Evolutionary conservation across 352 stramenopile species (phyloP).

Genomic region (Phytophthora citricola): DNA sequence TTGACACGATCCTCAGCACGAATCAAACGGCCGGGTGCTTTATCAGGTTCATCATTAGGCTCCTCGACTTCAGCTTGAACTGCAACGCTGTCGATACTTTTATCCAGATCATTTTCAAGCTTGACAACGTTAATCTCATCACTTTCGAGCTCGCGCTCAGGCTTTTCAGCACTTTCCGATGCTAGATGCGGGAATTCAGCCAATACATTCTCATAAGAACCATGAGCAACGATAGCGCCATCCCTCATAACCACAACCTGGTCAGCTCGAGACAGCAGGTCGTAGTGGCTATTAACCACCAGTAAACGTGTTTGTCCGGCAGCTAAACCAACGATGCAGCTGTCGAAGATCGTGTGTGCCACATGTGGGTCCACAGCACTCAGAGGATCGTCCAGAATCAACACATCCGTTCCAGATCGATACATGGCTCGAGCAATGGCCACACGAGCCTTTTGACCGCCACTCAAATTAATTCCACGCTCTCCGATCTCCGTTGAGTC

Average conservation of each 20-base stretch:
- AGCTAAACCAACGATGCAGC: conserved; percentile 81
- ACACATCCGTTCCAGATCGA: conserved; percentile 82
- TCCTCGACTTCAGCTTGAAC: neutral
- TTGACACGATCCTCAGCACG: conserved; percentile 39
- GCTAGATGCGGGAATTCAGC: conserved; percentile 36
- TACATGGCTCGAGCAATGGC: conserved; percentile 93
- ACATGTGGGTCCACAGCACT: conserved; percentile 96
- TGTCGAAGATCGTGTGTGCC: conserved; percentile 91
- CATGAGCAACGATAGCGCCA: conserved; percentile 77
- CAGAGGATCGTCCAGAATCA: conserved; percentile 95
- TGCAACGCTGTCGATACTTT: neutral
- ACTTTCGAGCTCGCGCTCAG: neutral
- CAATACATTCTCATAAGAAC: conserved; percentile 73
- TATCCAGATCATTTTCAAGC: neutral
- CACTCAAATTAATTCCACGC: conserved; percentile 62
- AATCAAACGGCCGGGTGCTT: conserved; percentile 16
- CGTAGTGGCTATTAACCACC: conserved; percentile 93
- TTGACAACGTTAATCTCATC: neutral
- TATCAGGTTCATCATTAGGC: neutral
- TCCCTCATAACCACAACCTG: conserved; percentile 71
- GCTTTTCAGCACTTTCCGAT: neutral
- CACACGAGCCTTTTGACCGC: conserved; percentile 77
- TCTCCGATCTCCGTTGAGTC: conserved; percentile 67
- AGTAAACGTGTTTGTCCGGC: conserved; percentile 82
- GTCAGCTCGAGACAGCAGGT: conserved; percentile 73